Base-by-base conservation (phyloP, 176 grass and related monocot species). In the Elymus sibiricus region DNA sequence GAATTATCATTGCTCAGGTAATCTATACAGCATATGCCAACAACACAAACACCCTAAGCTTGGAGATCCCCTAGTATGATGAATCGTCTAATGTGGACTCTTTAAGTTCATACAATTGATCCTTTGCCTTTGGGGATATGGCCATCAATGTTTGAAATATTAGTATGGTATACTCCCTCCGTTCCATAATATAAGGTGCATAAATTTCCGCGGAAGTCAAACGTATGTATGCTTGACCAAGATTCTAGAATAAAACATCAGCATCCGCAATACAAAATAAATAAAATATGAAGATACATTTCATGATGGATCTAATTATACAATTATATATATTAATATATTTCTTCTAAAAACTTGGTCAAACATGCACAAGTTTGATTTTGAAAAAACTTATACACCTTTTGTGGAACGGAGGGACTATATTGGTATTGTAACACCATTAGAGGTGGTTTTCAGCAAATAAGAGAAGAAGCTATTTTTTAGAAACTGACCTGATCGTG, bases 401-500 rank as follows among this genome's bases (percentile, higher is more conserved):
- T n/a, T n/a, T n/a, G n/a, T n/a, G n/a, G n/a, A n/a, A n/a, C n/a
- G n/a, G n/a, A n/a, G n/a, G n/a, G n/a, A n/a, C n/a, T n/a, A n/a
- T 17, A 49, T 49, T 49, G 16, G 49, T 53, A 79, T 29, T 67
- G n/a, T 12, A 35, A 29, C 53, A 64, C 34, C 29, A 65, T 28
- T 82, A 56, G 22, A 11, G 24, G 42, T 74, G 42, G 2, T 19
- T 37, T 85, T 89, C 8, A 58, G 64, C 6, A 80, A 11, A 82
- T 29, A 25, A 38, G 43, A 39, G 28, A 76, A 46, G 7, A 35
- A 62, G 13, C 35, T 72, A 49, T 2, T 25, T 90, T 37, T 43
- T 28, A 76, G 70, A 37, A 85, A 73, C 77, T 79, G 81, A 95
- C 93, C 96, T 98, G 89, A 61, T 74, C 91, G 42, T 98, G 96